Base-by-base conservation (phyloP, 2,329 filamentous ascomycete genomes). In the Talaromyces albobiverticillius region DNA sequence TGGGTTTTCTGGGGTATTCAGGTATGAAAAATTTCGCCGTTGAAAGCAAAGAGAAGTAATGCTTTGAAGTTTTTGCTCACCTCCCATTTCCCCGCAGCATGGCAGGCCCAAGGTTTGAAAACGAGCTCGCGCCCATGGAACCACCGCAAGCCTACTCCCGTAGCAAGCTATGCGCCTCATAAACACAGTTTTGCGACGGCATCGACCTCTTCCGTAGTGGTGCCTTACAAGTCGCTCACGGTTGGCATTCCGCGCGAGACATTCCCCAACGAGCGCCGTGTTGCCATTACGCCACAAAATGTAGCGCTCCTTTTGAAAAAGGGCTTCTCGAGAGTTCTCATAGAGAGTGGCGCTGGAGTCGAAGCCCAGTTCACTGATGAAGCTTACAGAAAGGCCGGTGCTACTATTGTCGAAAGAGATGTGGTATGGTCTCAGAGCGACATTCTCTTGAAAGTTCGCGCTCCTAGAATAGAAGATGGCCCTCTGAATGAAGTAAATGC, bases 261-360 rank as follows among this genome's bases (percentile, higher is more conserved):
- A n/a, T 90, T 82, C 63, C 82, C 85, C 1, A 83, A 86, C 55
- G 91, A 96, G 74, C 85, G 87, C 40, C 88, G 91, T 48, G 90
- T 95, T 13, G 89, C 91, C 26, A 80, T 95, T 53, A 93, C 89
- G 0, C 91, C 91, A 1, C 84, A 89, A 59, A 95, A 95, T 74
- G 89, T 91, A 14, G 82, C 86, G 2, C 76, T 95, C 1, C 75
- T 96, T 1, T 82, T 92, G 59, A 95, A 95, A 70, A 95, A 95
- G 70, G 91, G 90, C 31, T 94, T 90, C 68, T 80, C 79, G 31
- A 83, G 84, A 58, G 82, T 96, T 22, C 74, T 95, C 2, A 81
- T 96, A 34, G 89, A 95, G 74, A 83, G 84, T 18, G 89, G 89
- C 34, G 90, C 90, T n/a, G 91, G 91, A 9, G 77, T 80, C 46